Evolutionary conservation across 2,329 filamentous ascomycete species (phyloP).

Genomic region (Conoideocrella luteorostrata): DNA sequence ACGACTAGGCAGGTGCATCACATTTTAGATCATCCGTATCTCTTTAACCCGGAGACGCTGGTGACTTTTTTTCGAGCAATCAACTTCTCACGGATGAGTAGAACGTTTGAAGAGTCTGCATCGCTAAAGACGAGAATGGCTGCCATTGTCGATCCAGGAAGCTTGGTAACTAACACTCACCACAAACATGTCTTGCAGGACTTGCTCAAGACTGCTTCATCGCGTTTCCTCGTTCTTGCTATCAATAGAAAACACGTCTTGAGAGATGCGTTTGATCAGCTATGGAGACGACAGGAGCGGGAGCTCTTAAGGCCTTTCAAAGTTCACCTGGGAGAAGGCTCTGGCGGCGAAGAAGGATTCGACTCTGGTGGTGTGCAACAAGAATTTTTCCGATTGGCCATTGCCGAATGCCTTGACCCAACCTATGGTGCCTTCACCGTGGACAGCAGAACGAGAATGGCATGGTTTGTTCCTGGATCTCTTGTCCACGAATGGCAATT

Average conservation of each 20-base stretch:
- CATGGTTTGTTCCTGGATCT: constrained; percentile 82
- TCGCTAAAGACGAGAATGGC: constrained; percentile 50
- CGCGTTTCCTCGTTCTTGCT: constrained; percentile 64
- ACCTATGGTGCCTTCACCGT: constrained; percentile 75
- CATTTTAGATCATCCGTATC: constrained; percentile 71
- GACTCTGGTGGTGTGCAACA: constrained; percentile 95
- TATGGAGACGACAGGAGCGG: constrained; percentile 78
- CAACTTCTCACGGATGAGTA: constrained; percentile 82
- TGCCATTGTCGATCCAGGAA: constrained; percentile 48
- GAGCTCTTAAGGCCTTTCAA: constrained; percentile 83
- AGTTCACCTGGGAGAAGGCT: constrained; percentile 74
- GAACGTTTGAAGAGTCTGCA: constrained; percentile 64
- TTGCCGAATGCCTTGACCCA: constrained; percentile 72
- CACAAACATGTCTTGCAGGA: constrained; percentile 57
- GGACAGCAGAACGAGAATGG: constrained; percentile 68
- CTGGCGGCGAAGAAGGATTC: constrained; percentile 80
- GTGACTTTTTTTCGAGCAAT: constrained; percentile 82
- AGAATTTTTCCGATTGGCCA: constrained; percentile 84
- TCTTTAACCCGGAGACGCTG: constrained; percentile 67
- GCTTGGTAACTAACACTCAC: constrained; percentile 48
- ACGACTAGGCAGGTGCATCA: constrained; percentile 61
- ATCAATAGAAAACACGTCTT: constrained; percentile 63
- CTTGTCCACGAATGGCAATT: constrained; percentile 83
- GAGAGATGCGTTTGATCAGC: constrained; percentile 72
- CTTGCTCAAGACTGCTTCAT: constrained; percentile 58